Percentiles rank a stretch among this genome's conserved stretches.
These are phyloP conservation scores for Trifolium fragiferum DNA, from an alignment of 306 rosid genomes.

Conservation along the genomic window DNA sequence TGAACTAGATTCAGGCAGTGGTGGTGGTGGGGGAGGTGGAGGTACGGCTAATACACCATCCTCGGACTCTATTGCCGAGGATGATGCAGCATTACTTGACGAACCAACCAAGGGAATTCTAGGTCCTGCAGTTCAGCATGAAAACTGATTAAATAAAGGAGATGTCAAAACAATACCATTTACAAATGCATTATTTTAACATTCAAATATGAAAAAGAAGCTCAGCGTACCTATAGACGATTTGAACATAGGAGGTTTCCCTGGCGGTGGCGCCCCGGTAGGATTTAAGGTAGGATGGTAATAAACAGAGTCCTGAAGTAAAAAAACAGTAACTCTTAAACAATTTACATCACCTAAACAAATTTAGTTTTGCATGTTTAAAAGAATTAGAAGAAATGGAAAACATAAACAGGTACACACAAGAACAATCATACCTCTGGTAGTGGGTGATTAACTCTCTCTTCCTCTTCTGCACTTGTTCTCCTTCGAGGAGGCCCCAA, in stretches of 20 bases:
- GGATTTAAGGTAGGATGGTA: conserved; percentile 93
- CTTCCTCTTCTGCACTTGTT: conserved; percentile 95
- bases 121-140: conserved; percentile 70
- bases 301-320: conserved; percentile 79
- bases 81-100: conserved; percentile 76
- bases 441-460: conserved; percentile 78
- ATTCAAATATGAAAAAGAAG: conserved; percentile 37
- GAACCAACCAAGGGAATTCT: conserved; percentile 90
- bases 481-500: conserved; percentile 93
- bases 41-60: conserved; percentile 66
- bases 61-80: conserved; percentile 67
- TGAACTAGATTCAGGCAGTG: conserved; percentile 67
- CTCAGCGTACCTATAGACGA: conserved; percentile 77
- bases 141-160: conserved; percentile 35
- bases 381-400: not conserved
- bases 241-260: conserved; percentile 97
- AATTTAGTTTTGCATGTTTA: conserved; percentile 8
- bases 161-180: conserved; percentile 30
- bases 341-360: conserved; percentile 10
- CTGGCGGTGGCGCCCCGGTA: conserved; percentile 99
- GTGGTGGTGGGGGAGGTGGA: conserved; percentile 82
- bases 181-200: conserved; percentile 23
- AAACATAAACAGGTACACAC: conserved; percentile 1
- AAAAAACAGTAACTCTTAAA: conserved; percentile 27
- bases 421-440: conserved; percentile 77